Base-by-base conservation (phyloP, 108 stramenopile genomes). In the Skeletonema menzelii region DNA sequence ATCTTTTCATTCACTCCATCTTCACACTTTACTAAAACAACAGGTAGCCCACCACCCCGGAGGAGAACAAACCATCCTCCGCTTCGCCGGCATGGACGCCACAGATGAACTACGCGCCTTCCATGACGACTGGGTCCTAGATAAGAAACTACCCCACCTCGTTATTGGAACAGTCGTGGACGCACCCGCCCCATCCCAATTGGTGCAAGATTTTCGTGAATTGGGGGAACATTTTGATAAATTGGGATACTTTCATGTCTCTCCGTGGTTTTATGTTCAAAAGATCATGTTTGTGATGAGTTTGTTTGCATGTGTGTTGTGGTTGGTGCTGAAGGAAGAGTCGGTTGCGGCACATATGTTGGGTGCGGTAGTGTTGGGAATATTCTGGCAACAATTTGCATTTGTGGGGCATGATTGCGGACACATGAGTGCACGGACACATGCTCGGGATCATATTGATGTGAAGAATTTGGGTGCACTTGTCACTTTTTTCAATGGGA, bases 311-410 rank as follows among this genome's bases (percentile, higher is more conserved):
- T 34, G 27, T 26, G 73, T 70, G 13, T 46, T 82, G n/a, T 30
- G 37, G 13, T 64, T 82, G 10, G 22, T 82, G n/a, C 67, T 82
- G 35, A 44, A 31, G 0, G 66, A 66, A 8, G 49, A 65, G 30
- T 71, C 80, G 0, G 15, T 30, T 42, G 17, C 53, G 0, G 59
- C 70, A 20, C 80, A 67, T 55, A 66, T 71, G 40, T 17, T 53
- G 5, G 69, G 73, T 30, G 80, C 80, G 0, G 40, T 75, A 2
- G 40, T 82, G 0, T 63, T 92, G 40, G 90, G 86, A 2, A 47
- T 93, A 24, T 97, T 88, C 60, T 96, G 94, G 94, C 97, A 97
- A 68, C 95, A 97, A 58, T 68, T 91, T 53, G 97, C 97, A 22
- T 91, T 94, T 62, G 65, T 95, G 17, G 97, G 94, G n/a, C 95